These are phyloP conservation scores for Zychaea mexicana DNA, from an alignment of 371 early-diverging fungal genomes.

Conservation along the genomic window DNA sequence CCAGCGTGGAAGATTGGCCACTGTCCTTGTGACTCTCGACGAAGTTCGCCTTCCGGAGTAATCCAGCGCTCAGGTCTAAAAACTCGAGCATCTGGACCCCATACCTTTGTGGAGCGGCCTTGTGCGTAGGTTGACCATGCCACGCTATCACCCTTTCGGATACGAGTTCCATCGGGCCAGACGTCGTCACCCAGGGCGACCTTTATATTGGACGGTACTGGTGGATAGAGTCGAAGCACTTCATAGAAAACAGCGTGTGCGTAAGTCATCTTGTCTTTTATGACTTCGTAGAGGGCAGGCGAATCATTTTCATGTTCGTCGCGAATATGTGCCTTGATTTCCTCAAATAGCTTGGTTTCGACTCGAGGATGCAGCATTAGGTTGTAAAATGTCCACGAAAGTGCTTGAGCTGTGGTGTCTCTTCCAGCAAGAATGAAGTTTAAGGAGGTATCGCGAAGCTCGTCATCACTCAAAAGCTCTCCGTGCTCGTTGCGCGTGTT, in stretches of 20 bases:
- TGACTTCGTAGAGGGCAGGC: conserved; percentile 39
- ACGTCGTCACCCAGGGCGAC: conserved; percentile 64
- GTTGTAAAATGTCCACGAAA: conserved; percentile 70
- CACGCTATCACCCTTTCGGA: conserved; percentile 56
- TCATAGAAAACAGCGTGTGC: conserved; percentile 66
- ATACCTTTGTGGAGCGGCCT: conserved; percentile 51
- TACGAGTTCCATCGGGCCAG: conserved; percentile 66
- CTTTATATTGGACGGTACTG: conserved; percentile 71
- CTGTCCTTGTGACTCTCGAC: conserved; percentile 27
- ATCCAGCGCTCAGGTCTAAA: conserved; percentile 68
- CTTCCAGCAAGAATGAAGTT: conserved; percentile 73
- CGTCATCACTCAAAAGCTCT: conserved; percentile 44
- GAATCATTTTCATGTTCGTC: conserved; percentile 36
- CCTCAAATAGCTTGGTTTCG: conserved; percentile 56
- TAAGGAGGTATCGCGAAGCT: conserved; percentile 60
- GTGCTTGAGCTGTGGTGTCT: conserved; percentile 73
- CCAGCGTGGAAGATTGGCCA: conserved; percentile 62
- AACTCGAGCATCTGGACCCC: conserved; percentile 62
- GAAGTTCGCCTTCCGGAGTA: conserved; percentile 24
- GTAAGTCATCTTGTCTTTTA: conserved; percentile 55
- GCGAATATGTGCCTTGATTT: conserved; percentile 44
- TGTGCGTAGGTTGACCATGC: conserved; percentile 53
- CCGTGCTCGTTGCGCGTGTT: conserved; percentile 54
- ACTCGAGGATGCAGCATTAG: conserved; percentile 52
- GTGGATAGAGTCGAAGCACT: conserved; percentile 68